Base-by-base conservation (phyloP, 441 rosid species). In the Erodium moschatum region DNA sequence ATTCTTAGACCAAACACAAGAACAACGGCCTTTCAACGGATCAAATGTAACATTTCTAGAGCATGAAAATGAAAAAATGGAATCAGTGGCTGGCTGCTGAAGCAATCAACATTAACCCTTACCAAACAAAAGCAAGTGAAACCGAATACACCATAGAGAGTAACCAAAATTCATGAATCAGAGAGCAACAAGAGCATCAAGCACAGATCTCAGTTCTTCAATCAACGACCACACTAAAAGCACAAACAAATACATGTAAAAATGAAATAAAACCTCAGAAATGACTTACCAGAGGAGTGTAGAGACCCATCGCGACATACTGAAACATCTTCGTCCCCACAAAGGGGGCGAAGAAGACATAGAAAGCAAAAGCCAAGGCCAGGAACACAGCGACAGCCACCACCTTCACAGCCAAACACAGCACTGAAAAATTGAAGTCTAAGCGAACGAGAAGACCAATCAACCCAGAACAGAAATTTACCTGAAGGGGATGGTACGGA, bases 331-430 rank as follows among this genome's bases (percentile, higher is more conserved):
- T 85, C 79, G 73, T 89, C 75, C 99, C 99, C 66, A 89, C 94
- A 78, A 94, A 94, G 8, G 99, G 99, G 70, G 97, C 97, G 81
- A 94, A 94, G 88, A 91, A 89, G 78, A 94, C 99, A 78, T 91
- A 94, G 85, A 86, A 91, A 68, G 97, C 99, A 80, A 91, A 91
- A 73, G 96, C 99, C 83, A 94, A 70, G 31, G 99, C 99, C 82
- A 94, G 76, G 81, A 94, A 94, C 72, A 94, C 97, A 73, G 97
- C 92, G 81, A 91, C 97, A 73, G 97, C 99, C 73, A 94, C 61
- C 21, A 54, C 61, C 61, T 54, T 54, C 61, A 54, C 21, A 54
- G 10, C 21, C 61, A 54, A 33, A 24, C 18, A 4, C 42, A 54
- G 6, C 1, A 54, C 21, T 18, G 10, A 15, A 16, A 54, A 15